These are phyloP conservation scores for Pythium monospermum DNA, from an alignment of 352 stramenopile genomes.

Conservation along the genomic window DNA sequence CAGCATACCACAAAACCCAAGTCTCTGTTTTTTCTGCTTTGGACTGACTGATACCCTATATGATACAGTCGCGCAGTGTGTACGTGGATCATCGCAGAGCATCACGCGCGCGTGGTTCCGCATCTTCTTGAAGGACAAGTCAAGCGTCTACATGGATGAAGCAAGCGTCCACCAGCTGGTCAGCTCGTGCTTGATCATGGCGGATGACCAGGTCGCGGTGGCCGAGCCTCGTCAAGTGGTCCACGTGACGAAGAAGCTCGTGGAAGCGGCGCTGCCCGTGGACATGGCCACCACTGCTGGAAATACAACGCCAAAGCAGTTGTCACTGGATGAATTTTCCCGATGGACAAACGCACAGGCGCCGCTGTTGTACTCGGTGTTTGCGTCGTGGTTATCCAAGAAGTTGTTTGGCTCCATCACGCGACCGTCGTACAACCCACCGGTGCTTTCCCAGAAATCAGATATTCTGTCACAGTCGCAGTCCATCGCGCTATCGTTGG, in stretches of 20 bases:
- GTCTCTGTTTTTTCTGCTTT: no score
- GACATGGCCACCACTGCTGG: no score
- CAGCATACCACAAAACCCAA: no score
- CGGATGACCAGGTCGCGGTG: constrained; percentile 20
- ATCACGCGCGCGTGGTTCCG: constrained; percentile 48
- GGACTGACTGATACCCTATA: no score
- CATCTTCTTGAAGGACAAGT: constrained; percentile 40
- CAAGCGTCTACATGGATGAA: constrained; percentile 27
- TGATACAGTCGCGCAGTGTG: constrained; percentile 61
- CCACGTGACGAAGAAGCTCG: constrained; percentile 37
- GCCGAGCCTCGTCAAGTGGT: constrained; percentile 29
- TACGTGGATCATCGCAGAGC: constrained; percentile 54
- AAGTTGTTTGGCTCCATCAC: constrained; percentile 48
- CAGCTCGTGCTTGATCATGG: constrained; percentile 50
- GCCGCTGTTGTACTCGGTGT: constrained; percentile 71
- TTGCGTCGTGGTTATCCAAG: constrained; percentile 63
- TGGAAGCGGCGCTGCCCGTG: constrained; percentile 32
- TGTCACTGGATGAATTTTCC: constrained; percentile 58
- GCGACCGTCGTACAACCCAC: constrained; percentile 43
- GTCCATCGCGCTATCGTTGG: constrained; percentile 52
- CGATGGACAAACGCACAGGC: constrained; percentile 54
- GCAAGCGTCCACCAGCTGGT: constrained; percentile 40
- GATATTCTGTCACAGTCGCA: constrained; percentile 72
- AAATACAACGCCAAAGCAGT: constrained; percentile 18
- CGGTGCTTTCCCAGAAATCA: constrained; percentile 51